Evolutionary conservation across 192 early-diverging fungal species (phyloP), one percentile per base, ranked within the genome.

Genomic region (Umbelopsis sp.): DNA sequence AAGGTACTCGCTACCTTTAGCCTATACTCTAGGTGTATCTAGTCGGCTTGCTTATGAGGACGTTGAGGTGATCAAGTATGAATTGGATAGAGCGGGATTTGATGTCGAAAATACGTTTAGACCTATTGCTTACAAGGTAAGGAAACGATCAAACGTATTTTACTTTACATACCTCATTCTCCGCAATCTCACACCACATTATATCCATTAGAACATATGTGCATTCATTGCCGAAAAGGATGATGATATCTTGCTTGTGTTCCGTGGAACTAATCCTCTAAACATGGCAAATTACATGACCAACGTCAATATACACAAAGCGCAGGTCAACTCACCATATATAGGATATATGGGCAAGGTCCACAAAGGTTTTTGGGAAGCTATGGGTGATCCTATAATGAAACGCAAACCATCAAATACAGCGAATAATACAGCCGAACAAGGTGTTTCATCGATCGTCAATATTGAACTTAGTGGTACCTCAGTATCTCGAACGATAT

Each of bases 241-340:
- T 43, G 77, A 84, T 62, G 79, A 84, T n/a, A 85, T 84, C 54
- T 45, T 87, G 5, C 54, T 87, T 5, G 85, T 87, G 21, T 87
- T 87, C 45, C 80, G 85, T 65, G 85, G 79, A 44, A 81, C 85
- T 3, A 84, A 87, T 70, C 85, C 85, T 29, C 67, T 87, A 29
- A 87, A 87, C 65, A 81, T 87, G 31, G 83, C 85, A 66, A 81
- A 87, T 21, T 84, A 81, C 54, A 77, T 84, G 69, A 87, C 85
- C 11, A 83, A 87, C 31, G 70, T 87, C n/a, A 66, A 77, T 43
- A 65, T 66, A 24, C 24, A 47, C 17, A 47, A 77, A 66, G 66
- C 68, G 17, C 52, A 69, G 25, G 66, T 74, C 6, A 38, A 69
- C 20, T 69, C 75, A 1, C 50, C 70, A 25, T 52, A 68, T 16